Evolutionary conservation across 805 yeast genomes (phyloP).

Genomic region (Pichia scutulata): DNA sequence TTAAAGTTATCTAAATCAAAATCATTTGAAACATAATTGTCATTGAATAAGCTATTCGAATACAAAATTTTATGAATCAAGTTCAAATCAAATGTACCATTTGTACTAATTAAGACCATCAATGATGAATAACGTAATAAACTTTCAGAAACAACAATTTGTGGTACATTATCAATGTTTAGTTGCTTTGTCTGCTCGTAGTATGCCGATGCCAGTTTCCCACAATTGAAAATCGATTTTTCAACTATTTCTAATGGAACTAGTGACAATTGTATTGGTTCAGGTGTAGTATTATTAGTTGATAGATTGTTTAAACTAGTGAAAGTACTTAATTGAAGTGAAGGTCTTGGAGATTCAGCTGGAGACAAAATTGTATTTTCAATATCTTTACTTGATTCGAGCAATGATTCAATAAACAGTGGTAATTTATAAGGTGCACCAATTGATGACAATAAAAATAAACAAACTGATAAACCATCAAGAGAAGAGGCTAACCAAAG

Average conservation of each 20-base stretch:
- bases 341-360: conserved; percentile 40
- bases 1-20: conserved; percentile 37
- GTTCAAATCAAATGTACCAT: conserved; percentile 38
- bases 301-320: conserved; percentile 5
- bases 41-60: conserved; percentile 20
- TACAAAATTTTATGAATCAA: conserved; percentile 40
- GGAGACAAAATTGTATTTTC: conserved; percentile 25
- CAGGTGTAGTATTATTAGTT: background rate
- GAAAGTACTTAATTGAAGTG: conserved; percentile 26
- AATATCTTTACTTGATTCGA: conserved; percentile 22
- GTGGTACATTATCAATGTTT: conserved; percentile 75
- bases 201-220: conserved; percentile 33
- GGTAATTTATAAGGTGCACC: conserved; percentile 46
- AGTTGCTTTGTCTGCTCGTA: conserved; percentile 47
- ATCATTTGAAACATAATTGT: conserved; percentile 4
- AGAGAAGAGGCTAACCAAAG: conserved; percentile 85
- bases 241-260: conserved; percentile 24
- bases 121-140: conserved; percentile 56
- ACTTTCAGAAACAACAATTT: conserved; percentile 66
- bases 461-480: conserved; percentile 70
- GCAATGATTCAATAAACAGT: conserved; percentile 21
- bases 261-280: background rate
- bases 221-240: conserved; percentile 32
- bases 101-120: conserved; percentile 43
- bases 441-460: conserved; percentile 51